These are phyloP conservation scores for Colletotrichum gigasporum DNA, from an alignment of 2,329 filamentous ascomycete species.

Conservation along the genomic window DNA sequence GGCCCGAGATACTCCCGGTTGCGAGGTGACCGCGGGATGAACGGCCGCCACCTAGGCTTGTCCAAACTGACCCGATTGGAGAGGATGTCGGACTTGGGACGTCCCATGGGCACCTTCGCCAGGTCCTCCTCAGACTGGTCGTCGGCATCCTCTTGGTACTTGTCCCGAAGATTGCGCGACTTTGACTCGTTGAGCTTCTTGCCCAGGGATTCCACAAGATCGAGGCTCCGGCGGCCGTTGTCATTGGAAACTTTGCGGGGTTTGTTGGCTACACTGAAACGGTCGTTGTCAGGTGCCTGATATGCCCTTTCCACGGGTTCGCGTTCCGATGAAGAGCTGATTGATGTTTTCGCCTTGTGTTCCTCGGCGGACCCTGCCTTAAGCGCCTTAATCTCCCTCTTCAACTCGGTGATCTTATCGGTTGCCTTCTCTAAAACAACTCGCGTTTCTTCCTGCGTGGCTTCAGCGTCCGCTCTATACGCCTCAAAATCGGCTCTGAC, in stretches of 20 bases:
- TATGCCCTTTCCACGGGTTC: conserved; percentile 10
- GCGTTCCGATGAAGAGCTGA: not conserved
- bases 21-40: conserved; percentile 51
- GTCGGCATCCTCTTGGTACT: conserved; percentile 43
- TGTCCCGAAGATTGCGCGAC: conserved; percentile 44
- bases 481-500: conserved; percentile 63
- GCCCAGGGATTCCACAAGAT: conserved; percentile 34
- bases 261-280: conserved; percentile 22
- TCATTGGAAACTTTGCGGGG: conserved; percentile 5
- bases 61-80: conserved; percentile 35
- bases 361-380: conserved; percentile 41
- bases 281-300: conserved; percentile 5
- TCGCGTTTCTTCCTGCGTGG: conserved; percentile 63
- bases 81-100: conserved; percentile 25
- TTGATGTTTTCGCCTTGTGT: conserved; percentile 1
- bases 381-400: conserved; percentile 59
- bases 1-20: conserved; percentile 49
- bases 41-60: conserved; percentile 51
- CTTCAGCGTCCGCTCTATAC: conserved; percentile 62
- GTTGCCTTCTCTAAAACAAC: conserved; percentile 66
- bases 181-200: conserved; percentile 34
- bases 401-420: conserved; percentile 64
- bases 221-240: conserved; percentile 37
- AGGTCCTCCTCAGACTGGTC: conserved; percentile 13
- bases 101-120: not conserved